Evolutionary conservation across 768 basidiomycete genomes (phyloP).

Genomic region (Collybia sp.): DNA sequence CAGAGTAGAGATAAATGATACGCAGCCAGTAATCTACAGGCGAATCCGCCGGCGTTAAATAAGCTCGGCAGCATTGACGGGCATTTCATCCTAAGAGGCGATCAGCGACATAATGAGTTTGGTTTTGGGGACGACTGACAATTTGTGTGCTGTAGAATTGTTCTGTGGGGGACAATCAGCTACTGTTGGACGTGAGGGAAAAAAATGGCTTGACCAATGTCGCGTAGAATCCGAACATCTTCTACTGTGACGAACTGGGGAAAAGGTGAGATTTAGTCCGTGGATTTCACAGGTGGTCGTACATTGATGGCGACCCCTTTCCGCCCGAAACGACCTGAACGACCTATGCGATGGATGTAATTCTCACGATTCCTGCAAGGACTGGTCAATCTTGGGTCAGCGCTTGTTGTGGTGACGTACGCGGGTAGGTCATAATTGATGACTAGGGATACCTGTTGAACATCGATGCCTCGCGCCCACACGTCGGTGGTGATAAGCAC

Average conservation of each 20-base stretch:
- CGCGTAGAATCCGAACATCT: slow-evolving; percentile 93
- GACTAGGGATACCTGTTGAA: slow-evolving; percentile 95
- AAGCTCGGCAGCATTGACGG: slow-evolving; percentile 94
- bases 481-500: slow-evolving; percentile 96
- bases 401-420: slow-evolving; percentile 37
- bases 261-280: slow-evolving; percentile 10
- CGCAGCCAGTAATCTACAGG: background rate
- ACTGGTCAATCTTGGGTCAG: background rate
- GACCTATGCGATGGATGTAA: slow-evolving; percentile 99
- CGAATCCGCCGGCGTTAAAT: slow-evolving; percentile 48
- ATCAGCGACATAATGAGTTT: slow-evolving; percentile 2
- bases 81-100: slow-evolving; percentile 87
- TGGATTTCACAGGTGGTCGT: slow-evolving; percentile 19
- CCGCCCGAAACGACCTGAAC: slow-evolving; percentile 96
- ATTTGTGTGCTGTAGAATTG: slow-evolving; percentile 97
- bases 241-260: slow-evolving; percentile 87
- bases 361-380: slow-evolving; percentile 87
- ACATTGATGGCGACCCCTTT: slow-evolving; percentile 99
- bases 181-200: background rate
- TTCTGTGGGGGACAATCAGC: slow-evolving; percentile 40
- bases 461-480: slow-evolving; percentile 98
- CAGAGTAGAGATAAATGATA: background rate
- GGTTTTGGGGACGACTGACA: slow-evolving; percentile 36
- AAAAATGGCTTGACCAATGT: slow-evolving; percentile 69
- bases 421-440: slow-evolving; percentile 96